Percentiles rank a stretch among this genome's conserved stretches.
Evolutionary conservation across 208 protist species (phyloP).

Genomic region (Trichomonas tenax): DNA sequence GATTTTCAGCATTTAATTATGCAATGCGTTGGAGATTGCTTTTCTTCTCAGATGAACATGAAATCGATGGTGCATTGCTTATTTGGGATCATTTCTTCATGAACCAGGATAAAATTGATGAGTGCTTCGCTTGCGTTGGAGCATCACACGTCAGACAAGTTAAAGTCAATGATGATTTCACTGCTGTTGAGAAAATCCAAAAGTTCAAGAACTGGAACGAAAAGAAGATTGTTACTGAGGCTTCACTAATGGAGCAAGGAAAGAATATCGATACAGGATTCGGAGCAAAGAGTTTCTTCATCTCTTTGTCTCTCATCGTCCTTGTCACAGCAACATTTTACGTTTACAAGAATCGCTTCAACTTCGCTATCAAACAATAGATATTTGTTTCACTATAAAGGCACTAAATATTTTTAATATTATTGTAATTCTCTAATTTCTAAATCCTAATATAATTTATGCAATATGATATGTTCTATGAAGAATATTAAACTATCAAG

Average conservation of each 20-base stretch:
- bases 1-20: background rate
- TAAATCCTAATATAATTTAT: too few relatives aligned
- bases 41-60: background rate
- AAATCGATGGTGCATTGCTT: background rate
- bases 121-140: background rate
- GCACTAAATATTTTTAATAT: too few relatives aligned
- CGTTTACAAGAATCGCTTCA: background rate
- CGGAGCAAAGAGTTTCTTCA: background rate
- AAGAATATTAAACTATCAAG: too few relatives aligned
- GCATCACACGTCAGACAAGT: background rate
- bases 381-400: too few relatives aligned
- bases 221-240: background rate
- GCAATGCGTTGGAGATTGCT: background rate
- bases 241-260: background rate
- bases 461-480: too few relatives aligned
- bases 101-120: background rate
- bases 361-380: background rate
- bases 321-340: background rate
- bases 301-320: background rate
- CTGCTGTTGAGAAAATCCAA: background rate
- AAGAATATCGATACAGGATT: background rate
- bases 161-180: background rate
- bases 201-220: background rate
- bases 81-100: background rate
- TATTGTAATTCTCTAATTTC: too few relatives aligned